Evolutionary conservation across 495 filamentous ascomycete species (phyloP).

Genomic region (Podospora anserina): DNA sequence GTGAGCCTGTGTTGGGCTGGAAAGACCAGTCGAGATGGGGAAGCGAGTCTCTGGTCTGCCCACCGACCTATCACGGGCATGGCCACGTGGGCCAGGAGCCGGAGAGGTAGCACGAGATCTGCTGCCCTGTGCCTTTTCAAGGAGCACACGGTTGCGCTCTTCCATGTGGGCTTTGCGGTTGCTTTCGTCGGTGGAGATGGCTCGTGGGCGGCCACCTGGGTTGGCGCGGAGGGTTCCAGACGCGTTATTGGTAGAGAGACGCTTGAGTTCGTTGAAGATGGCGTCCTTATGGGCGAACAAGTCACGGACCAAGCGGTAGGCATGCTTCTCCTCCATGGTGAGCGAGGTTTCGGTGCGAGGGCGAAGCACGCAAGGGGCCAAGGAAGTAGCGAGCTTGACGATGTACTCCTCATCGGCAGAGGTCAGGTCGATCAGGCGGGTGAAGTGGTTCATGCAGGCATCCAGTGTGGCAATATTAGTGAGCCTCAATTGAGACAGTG

Average conservation of each 20-base stretch:
- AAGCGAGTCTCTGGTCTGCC: slow-evolving; percentile 80
- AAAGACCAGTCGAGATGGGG: slow-evolving; percentile 72
- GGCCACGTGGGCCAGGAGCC: slow-evolving; percentile 56
- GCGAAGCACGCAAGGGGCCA: slow-evolving; percentile 85
- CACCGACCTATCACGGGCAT: slow-evolving; percentile 75
- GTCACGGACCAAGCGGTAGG: slow-evolving; percentile 87
- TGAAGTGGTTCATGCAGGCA: slow-evolving; percentile 97
- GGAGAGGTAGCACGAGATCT: slow-evolving; percentile 73
- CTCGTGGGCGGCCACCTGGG: slow-evolving; percentile 64
- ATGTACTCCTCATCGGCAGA: slow-evolving; percentile 90
- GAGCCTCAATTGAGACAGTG: slow-evolving; percentile 87
- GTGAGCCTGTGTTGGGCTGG: slow-evolving; percentile 47
- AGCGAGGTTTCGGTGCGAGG: slow-evolving; percentile 81
- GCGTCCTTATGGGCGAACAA: slow-evolving; percentile 89
- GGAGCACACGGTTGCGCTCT: slow-evolving; percentile 79
- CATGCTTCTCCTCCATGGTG: slow-evolving; percentile 92
- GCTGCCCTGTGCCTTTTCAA: slow-evolving; percentile 53
- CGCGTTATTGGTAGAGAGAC: slow-evolving; percentile 68
- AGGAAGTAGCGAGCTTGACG: slow-evolving; percentile 66
- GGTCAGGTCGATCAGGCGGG: slow-evolving; percentile 91
- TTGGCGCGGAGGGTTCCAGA: slow-evolving; percentile 42
- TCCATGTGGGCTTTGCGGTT: slow-evolving; percentile 92
- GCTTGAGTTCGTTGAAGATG: slow-evolving; percentile 95
- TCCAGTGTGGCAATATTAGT: slow-evolving; percentile 98
- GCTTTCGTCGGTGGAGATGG: slow-evolving; percentile 93